phyloP scores from a whole-genome alignment of 2,329 filamentous ascomycete species.

The Ilyonectria mors-panacis region DNA sequence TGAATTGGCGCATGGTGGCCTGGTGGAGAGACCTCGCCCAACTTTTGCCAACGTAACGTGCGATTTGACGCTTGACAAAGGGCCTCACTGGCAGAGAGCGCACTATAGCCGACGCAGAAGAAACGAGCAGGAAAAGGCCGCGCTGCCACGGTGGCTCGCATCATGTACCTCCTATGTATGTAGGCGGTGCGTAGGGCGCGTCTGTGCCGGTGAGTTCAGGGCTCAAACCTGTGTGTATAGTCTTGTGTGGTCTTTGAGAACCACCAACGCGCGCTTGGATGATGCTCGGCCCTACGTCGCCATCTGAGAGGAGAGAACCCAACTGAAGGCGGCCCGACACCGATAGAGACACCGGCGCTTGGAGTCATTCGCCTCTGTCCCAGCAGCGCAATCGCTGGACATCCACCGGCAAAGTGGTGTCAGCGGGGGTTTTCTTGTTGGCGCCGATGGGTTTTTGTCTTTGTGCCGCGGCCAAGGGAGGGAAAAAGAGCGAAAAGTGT shows the following conservation, averaged over 20 bases:
- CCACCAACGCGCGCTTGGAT: background rate
- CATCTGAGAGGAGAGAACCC: background rate
- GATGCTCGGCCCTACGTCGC: background rate
- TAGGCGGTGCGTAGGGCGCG: constrained; percentile 16
- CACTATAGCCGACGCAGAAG: background rate
- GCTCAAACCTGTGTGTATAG: background rate
- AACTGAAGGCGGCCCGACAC: background rate
- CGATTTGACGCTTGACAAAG: constrained; percentile 8
- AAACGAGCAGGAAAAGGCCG: constrained; percentile 13
- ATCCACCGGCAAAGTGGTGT: background rate
- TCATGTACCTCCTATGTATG: constrained; percentile 19
- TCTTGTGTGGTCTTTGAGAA: background rate
- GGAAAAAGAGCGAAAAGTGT: constrained; percentile 1
- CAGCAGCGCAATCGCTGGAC: background rate
- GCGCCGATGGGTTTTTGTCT: background rate
- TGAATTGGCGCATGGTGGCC: constrained; percentile 24
- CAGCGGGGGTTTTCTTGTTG: background rate
- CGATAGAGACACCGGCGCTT: background rate
- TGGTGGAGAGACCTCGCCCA: constrained; percentile 29
- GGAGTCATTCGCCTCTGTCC: background rate
- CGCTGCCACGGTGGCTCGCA: constrained; percentile 31
- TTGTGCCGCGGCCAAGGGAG: background rate
- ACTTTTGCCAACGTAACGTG: constrained; percentile 24
- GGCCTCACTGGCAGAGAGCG: background rate
- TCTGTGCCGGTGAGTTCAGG: constrained; percentile 8